Percentiles rank a stretch among this genome's conserved stretches.
These are phyloP conservation scores for Kodamaea anthophila DNA, from an alignment of 1,139 yeast genomes.

Conservation along the genomic window DNA sequence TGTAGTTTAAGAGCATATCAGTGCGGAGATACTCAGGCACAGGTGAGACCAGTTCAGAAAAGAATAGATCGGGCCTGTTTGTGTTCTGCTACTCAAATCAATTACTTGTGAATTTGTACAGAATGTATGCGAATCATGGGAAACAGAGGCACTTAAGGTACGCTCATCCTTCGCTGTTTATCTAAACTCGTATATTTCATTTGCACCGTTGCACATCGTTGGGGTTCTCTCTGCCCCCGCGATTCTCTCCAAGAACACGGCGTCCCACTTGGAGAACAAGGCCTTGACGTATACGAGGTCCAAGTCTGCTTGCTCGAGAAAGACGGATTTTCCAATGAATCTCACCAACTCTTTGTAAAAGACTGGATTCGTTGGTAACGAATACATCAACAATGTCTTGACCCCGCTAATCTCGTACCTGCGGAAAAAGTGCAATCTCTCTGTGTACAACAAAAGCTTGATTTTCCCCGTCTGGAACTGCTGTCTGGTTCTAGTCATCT, in stretches of 20 bases:
- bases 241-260: constrained; percentile 68
- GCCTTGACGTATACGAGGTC: constrained; percentile 62
- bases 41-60: too few species aligned
- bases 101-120: too few species aligned
- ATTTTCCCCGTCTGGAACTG: constrained; percentile 58
- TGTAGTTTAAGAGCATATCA: too few species aligned
- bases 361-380: constrained; percentile 76
- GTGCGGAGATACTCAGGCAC: too few species aligned
- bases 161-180: too few species aligned
- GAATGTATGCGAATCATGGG: too few species aligned
- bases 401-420: constrained; percentile 86
- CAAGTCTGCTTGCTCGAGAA: constrained; percentile 45
- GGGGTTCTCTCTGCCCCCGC: constrained; percentile 81
- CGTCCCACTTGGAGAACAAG: constrained; percentile 77
- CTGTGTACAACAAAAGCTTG: constrained; percentile 78
- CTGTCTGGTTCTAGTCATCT: constrained; percentile 65
- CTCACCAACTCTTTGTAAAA: constrained; percentile 73
- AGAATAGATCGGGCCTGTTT: too few species aligned
- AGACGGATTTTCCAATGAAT: constrained; percentile 45
- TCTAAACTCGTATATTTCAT: constrained; percentile 70
- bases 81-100: too few species aligned
- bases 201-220: constrained; percentile 58
- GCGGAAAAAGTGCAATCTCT: constrained; percentile 88
- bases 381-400: constrained; percentile 73
- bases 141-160: too few species aligned